phyloP scores from a whole-genome alignment of 106 monocot species.

The Narthecium ossifragum region DNA sequence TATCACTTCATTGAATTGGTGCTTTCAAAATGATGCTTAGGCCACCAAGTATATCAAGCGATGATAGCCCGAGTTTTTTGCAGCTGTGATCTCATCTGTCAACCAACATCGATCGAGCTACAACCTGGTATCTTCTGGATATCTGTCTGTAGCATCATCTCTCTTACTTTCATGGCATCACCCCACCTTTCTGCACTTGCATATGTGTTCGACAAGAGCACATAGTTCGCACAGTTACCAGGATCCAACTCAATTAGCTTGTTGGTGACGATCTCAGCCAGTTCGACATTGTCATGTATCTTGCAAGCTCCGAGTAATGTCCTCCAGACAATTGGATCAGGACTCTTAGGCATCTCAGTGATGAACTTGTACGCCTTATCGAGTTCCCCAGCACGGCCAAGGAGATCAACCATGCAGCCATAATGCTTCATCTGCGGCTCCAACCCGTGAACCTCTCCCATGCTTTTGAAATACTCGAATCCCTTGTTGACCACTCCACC shows the following conservation, averaged over 20 bases:
- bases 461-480: conserved; percentile 26
- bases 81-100: too few species aligned
- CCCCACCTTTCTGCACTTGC: conserved; percentile 31
- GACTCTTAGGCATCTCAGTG: conserved; percentile 21
- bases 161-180: conserved; percentile 35
- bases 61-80: too few species aligned
- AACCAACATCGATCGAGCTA: conserved; percentile 21
- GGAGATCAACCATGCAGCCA: too few species aligned
- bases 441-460: conserved; percentile 28
- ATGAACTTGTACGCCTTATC: conserved; percentile 37
- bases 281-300: conserved; percentile 21
- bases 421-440: conserved; percentile 54
- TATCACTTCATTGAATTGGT: too few species aligned
- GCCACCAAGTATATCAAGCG: too few species aligned
- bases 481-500: conserved; percentile 30
- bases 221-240: conserved; percentile 26
- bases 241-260: conserved; percentile 26
- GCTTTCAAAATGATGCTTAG: too few species aligned
- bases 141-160: conserved; percentile 21
- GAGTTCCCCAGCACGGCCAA: conserved; percentile 28
- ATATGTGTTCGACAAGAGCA: conserved; percentile 31
- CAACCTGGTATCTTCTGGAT: conserved; percentile 33
- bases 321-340: conserved; percentile 39
- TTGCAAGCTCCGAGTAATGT: conserved; percentile 38
- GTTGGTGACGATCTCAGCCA: conserved; percentile 32